Evolutionary conservation across 2,329 filamentous ascomycete genomes (phyloP).

Genomic region (Fusarium redolens): DNA sequence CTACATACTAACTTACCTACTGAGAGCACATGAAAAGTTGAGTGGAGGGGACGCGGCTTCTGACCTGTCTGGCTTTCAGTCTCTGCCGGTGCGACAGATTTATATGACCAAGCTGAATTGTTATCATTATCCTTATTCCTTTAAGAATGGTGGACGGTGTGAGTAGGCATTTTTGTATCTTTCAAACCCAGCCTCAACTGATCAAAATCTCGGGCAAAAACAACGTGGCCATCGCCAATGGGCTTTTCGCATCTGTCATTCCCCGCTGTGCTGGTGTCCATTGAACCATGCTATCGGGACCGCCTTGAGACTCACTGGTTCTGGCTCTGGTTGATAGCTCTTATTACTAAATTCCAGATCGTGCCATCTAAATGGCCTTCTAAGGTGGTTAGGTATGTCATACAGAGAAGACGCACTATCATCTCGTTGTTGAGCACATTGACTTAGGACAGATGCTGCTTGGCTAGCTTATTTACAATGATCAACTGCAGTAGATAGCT

Average conservation of each 20-base stretch:
- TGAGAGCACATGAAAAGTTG: neutral
- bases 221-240: slow-evolving; percentile 2
- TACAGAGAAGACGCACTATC: neutral
- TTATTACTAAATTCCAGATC: neutral
- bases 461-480: neutral
- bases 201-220: slow-evolving; percentile 8
- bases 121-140: neutral
- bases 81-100: neutral
- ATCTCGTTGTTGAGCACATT: neutral
- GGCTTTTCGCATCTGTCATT: neutral
- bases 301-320: neutral
- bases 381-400: too few relatives aligned
- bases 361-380: neutral
- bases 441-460: neutral
- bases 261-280: neutral
- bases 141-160: neutral
- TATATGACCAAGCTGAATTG: neutral
- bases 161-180: neutral
- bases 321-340: neutral
- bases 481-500: neutral
- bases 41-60: neutral
- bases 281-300: slow-evolving; percentile 3
- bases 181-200: slow-evolving; percentile 6
- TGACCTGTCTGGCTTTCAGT: neutral
- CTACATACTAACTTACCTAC: neutral